A percentile compares a stretch with the other conserved stretches of the same genome.
Evolutionary conservation across 2,329 filamentous ascomycete genomes (phyloP).

Genomic region (Neurospora crassa): DNA sequence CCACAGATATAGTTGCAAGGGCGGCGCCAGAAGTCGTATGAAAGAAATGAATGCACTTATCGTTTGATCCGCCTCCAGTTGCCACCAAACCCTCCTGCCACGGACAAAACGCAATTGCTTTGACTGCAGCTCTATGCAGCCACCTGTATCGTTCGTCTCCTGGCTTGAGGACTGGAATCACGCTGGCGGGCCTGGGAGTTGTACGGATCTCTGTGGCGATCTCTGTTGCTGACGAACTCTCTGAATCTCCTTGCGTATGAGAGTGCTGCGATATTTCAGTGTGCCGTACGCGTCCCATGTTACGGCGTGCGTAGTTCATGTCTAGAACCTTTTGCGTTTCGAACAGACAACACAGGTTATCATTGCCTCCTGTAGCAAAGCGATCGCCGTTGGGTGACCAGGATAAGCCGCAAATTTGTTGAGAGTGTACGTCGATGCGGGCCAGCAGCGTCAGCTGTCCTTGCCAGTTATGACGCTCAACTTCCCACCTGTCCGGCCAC

Average conservation of each 20-base stretch:
- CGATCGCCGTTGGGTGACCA: conserved; percentile 50
- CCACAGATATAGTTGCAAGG: conserved; percentile 83
- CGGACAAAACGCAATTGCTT: conserved; percentile 93
- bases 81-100: conserved; percentile 84
- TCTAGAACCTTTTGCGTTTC: conserved; percentile 50
- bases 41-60: conserved; percentile 93
- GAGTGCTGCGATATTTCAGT: background rate
- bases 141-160: conserved; percentile 62
- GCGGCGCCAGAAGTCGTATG: conserved; percentile 75
- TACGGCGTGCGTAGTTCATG: background rate
- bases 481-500: conserved; percentile 61
- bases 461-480: conserved; percentile 58
- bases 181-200: background rate
- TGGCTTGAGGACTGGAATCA: conserved; percentile 29
- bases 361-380: conserved; percentile 86
- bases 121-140: conserved; percentile 78
- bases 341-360: conserved; percentile 81
- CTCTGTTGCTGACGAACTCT: conserved; percentile 2
- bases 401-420: conserved; percentile 82
- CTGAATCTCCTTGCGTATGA: background rate
- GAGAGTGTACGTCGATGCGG: conserved; percentile 67
- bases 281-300: background rate
- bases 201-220: background rate
- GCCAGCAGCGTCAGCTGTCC: conserved; percentile 71
- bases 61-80: conserved; percentile 86